Evolutionary conservation across 805 yeast genomes (phyloP), one percentile per base, ranked within the genome.

Genomic region (Saccharomycopsis sp.): DNA sequence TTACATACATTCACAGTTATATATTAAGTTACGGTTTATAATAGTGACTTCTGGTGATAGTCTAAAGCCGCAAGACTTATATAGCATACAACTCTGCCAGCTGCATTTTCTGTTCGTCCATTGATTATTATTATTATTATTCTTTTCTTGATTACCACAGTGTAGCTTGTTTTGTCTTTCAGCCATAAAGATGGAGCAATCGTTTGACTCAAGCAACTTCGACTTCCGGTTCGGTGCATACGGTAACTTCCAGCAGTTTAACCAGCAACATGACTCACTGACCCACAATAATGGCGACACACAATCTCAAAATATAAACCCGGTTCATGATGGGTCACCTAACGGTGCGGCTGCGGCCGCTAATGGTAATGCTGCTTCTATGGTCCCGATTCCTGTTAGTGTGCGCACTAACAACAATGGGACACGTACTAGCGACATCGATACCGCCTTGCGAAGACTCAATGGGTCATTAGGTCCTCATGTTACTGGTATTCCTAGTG

Each of bases 171-270:
- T n/a, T n/a, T n/a, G n/a, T n/a, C 12, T 29, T 12, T 12, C 38
- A 29, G 38, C 12, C 12, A 12, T 12, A 29, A n/a, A 29, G 14
- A 58, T 58, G 62, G 62, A 58, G n/a, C 59, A 52, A 49, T 55
- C 56, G 12, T 58, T 56, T 35, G 62, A 58, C 19, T 24, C 57
- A 3, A 56, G 20, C 41, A 59, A 59, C 22, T 59, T 56, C 52
- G 62, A 59, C 14, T 56, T 59, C 50, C 23, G 59, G 54, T 56
- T 60, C 41, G 47, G 51, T 20, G 20, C 47, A 5, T 59, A 56
- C 42, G 15, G 47, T 3, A 54, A 47, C 7, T 56, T 59, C 47
- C 53, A 56, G 3, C 52, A 25, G 12, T 56, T 59, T 42, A 17
- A 53, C 19, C 62, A 59, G 41, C 56, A 23, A 12, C 56, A 29